Percentiles rank a stretch among this genome's conserved stretches.
Evolutionary conservation across 2,329 filamentous ascomycete genomes (phyloP).

Genomic region (Parastagonospora avenae): DNA sequence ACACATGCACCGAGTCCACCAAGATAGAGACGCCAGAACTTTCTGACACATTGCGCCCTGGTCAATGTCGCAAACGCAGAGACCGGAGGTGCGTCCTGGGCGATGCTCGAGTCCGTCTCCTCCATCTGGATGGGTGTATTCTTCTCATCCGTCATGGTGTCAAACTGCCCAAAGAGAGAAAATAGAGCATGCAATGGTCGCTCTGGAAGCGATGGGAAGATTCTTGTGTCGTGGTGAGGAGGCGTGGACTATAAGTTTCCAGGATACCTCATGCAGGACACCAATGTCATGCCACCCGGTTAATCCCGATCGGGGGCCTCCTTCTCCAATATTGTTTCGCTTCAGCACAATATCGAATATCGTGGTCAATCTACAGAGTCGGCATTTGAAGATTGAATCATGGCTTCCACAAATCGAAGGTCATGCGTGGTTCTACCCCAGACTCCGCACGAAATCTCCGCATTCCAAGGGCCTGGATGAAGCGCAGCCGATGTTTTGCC

Average conservation of each 20-base stretch:
- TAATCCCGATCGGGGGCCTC: too few relatives aligned
- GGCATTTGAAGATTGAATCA: too few relatives aligned
- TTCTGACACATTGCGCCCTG: conserved; percentile 3
- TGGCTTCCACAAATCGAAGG: background rate
- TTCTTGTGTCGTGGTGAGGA: background rate
- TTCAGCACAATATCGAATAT: too few relatives aligned
- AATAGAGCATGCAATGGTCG: background rate
- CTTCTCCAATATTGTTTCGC: too few relatives aligned
- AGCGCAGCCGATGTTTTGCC: conserved; percentile 1
- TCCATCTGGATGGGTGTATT: background rate
- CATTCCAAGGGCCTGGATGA: background rate
- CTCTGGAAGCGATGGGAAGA: background rate
- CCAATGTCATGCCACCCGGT: too few relatives aligned
- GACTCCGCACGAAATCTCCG: background rate
- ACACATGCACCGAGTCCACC: conserved; percentile 1
- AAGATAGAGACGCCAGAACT: conserved; percentile 8
- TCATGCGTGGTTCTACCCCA: background rate
- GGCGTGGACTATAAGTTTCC: background rate
- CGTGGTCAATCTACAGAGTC: too few relatives aligned
- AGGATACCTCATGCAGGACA: too few relatives aligned
- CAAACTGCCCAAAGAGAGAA: too few relatives aligned
- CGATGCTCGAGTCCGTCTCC: background rate
- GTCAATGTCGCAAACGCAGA: conserved; percentile 6
- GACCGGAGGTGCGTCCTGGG: background rate
- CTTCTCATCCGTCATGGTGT: background rate